Base-by-base conservation (phyloP, 2,329 filamentous ascomycete genomes). In the Claviceps sorghi region DNA sequence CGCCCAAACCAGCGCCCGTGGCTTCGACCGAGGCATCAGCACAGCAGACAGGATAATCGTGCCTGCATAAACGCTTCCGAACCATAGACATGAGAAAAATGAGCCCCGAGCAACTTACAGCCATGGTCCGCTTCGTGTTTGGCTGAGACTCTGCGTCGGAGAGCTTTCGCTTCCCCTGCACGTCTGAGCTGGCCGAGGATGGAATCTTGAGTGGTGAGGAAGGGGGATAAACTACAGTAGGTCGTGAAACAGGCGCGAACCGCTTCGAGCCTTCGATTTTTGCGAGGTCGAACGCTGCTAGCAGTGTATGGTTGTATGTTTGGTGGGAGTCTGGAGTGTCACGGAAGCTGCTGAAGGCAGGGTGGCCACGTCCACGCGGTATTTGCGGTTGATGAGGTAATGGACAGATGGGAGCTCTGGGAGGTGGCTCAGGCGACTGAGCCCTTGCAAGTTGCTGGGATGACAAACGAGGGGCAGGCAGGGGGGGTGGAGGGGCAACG, bases 141-240 rank as follows among this genome's bases (percentile, higher is more conserved):
- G 73, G 72, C 66, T 73, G 69, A 67, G 71, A 67, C 64, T 80
- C 78, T 72, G 76, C 77, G 70, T 72, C 70, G 59, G 80, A 83
- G 61, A 80, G 71, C 70, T 80, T 84, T 69, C 80, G 79, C 73
- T 84, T 84, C 75, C 78, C 79, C 77, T 78, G 76, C 68, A 78
- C 78, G 72, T 67, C 71, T 62, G 57, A 60, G 51, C 55, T 59
- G 54, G 58, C 54, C 52, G 59, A 53, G 52, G 61, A 62, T 50
- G 64, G 58, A 67, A 69, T 69, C 56, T 65, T 69, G 66, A 62
- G 60, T 19, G 19, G 34, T 34, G 44, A 21, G 21, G 42, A 22
- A 6, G 41, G 32, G 42, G 17, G 5, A 44, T 1, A 17, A 13
- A 40, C 43, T 29, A 50, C 15, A 51, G 32, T 19, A n/a, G 38